Conservation (phyloP, 2,329 filamentous ascomycete genomes). For the Fusarium anthophilum region DNA sequence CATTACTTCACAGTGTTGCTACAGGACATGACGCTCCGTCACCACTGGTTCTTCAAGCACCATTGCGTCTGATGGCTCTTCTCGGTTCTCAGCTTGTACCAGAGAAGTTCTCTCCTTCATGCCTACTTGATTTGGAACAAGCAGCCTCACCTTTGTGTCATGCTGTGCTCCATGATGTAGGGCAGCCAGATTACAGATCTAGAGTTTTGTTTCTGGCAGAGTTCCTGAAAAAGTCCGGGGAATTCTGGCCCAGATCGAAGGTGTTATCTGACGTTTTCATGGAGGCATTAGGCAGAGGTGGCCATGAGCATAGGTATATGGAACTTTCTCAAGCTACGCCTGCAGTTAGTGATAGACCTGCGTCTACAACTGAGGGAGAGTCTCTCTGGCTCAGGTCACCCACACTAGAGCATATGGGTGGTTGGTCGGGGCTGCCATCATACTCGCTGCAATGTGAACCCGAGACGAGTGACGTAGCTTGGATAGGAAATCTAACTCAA, state of each 20-base stretch:
- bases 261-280: neutral
- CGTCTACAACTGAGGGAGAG: neutral
- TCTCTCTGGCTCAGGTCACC: neutral
- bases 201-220: slow-evolving; percentile 22
- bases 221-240: slow-evolving; percentile 26
- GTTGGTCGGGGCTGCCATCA: neutral
- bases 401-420: neutral
- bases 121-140: slow-evolving; percentile 27
- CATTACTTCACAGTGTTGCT: neutral
- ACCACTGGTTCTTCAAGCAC: slow-evolving; percentile 21
- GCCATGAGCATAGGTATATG: neutral
- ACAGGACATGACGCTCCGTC: neutral
- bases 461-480: neutral
- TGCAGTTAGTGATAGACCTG: neutral
- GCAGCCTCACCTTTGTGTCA: slow-evolving; percentile 18
- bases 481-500: neutral
- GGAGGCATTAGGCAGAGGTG: neutral
- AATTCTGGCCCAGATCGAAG: slow-evolving; percentile 34
- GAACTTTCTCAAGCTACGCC: neutral
- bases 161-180: slow-evolving; percentile 1
- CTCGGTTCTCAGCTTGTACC: slow-evolving; percentile 25
- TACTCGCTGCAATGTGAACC: neutral
- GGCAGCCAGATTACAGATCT: neutral
- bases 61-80: slow-evolving; percentile 28
- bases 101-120: slow-evolving; percentile 38